A percentile compares a stretch with the other conserved stretches of the same genome.
Evolutionary conservation across 2,329 filamentous ascomycete genomes (phyloP).

Genomic region (Colletotrichum sp.): DNA sequence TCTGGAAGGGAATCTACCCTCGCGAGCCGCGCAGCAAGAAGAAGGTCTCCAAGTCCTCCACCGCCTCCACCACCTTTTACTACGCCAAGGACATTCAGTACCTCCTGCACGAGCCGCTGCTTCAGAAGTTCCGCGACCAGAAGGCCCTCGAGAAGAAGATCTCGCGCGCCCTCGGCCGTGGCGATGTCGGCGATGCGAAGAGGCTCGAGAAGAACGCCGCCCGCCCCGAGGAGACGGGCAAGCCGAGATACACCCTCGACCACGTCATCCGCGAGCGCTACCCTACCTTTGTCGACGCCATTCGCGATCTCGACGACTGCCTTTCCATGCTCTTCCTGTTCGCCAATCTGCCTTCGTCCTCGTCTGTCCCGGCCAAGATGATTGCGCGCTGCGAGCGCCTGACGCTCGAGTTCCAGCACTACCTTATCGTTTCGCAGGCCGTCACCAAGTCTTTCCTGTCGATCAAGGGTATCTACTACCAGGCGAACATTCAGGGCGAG

Average conservation of each 20-base stretch:
- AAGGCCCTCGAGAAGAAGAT: constrained; percentile 99
- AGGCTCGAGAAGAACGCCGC: constrained; percentile 86
- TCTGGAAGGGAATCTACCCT: constrained; percentile 99
- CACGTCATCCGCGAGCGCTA: constrained; percentile 98
- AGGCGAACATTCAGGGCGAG: constrained; percentile 95
- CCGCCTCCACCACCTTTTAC: constrained; percentile 90
- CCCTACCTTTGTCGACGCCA: constrained; percentile 92
- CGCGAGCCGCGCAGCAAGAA: constrained; percentile 96
- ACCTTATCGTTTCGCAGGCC: constrained; percentile 89
- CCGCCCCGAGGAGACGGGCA: constrained; percentile 88
- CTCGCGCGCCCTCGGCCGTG: constrained; percentile 85
- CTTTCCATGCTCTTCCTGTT: constrained; percentile 97
- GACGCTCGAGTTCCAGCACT: constrained; percentile 96
- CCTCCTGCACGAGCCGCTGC: constrained; percentile 91
- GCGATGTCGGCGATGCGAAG: constrained; percentile 87
- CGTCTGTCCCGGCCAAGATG: constrained; percentile 91
- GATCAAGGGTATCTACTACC: constrained; percentile 99
- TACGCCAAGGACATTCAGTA: constrained; percentile 97
- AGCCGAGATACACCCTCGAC: constrained; percentile 88
- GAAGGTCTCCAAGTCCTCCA: constrained; percentile 92
- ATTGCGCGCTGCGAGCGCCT: constrained; percentile 93
- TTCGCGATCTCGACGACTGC: constrained; percentile 95
- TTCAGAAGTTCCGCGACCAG: constrained; percentile 95
- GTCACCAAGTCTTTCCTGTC: constrained; percentile 96
- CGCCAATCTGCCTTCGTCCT: constrained; percentile 90